These are phyloP conservation scores for Xanthoparmelia taractica DNA, from an alignment of 495 filamentous ascomycete species.

Conservation along the genomic window DNA sequence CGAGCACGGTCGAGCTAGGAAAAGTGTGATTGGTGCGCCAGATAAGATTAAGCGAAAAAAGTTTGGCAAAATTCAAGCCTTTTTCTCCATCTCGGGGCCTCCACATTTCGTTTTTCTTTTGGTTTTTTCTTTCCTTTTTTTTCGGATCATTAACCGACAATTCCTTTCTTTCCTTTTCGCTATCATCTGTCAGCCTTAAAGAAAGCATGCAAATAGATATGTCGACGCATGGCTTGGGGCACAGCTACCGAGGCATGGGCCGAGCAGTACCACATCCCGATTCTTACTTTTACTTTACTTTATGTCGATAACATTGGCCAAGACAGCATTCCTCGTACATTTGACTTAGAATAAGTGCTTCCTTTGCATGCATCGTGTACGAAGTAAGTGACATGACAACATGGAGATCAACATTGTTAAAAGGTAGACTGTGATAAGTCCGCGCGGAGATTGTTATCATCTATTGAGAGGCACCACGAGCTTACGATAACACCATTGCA, in stretches of 20 bases:
- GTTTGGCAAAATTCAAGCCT: neutral
- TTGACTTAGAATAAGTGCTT: neutral
- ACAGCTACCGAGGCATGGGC: neutral
- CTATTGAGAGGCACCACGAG: neutral
- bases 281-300: neutral
- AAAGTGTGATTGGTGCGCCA: constrained; percentile 14
- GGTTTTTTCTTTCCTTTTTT: neutral
- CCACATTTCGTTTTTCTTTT: constrained; percentile 1
- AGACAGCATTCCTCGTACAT: no score
- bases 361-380: neutral
- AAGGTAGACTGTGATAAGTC: neutral
- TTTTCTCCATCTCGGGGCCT: constrained; percentile 2
- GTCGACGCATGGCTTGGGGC: no score
- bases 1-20: neutral
- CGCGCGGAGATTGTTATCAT: neutral
- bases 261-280: no score
- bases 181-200: constrained; percentile 4
- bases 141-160: constrained; percentile 15
- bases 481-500: neutral
- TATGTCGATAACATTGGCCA: no score
- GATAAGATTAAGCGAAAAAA: constrained; percentile 8
- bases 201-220: neutral
- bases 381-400: neutral
- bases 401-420: neutral
- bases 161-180: neutral